phyloP scores from a whole-genome alignment of 352 stramenopile species.

The Aphanomyces stellatus region DNA sequence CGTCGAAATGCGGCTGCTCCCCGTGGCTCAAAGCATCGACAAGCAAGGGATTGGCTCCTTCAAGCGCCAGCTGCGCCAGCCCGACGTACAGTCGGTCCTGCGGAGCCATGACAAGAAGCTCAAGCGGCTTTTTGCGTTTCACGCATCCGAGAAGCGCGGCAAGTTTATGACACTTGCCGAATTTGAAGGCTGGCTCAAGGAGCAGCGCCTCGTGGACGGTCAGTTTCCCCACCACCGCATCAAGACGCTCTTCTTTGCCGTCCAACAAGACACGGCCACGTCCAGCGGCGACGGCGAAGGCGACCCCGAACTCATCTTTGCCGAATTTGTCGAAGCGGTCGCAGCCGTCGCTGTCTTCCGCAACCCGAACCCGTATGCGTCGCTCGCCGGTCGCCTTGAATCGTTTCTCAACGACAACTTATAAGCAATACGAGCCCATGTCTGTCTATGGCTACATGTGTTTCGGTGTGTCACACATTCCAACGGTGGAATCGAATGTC shows the following conservation, averaged over 20 bases:
- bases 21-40: conserved; percentile 68
- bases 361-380: conserved; percentile 70
- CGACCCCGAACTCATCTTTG: conserved; percentile 71
- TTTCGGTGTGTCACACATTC: too few relatives aligned
- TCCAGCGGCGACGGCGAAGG: conserved; percentile 38
- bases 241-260: conserved; percentile 69
- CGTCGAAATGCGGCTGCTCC: conserved; percentile 53
- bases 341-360: conserved; percentile 60
- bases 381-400: conserved; percentile 66
- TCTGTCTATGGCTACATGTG: too few relatives aligned
- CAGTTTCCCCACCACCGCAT: conserved; percentile 62
- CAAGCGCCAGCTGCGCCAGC: conserved; percentile 78
- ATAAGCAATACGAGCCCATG: too few relatives aligned
- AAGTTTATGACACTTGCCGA: conserved; percentile 66
- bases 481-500: too few relatives aligned
- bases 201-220: conserved; percentile 53
- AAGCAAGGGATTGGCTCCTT: conserved; percentile 64
- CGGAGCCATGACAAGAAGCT: conserved; percentile 70
- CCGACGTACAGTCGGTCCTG: conserved; percentile 64
- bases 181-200: conserved; percentile 66
- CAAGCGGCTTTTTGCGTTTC: conserved; percentile 59
- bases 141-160: conserved; percentile 43
- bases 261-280: conserved; percentile 54
- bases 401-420: conserved; percentile 73
- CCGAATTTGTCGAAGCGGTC: conserved; percentile 67